Percentiles rank a stretch among this genome's conserved stretches.
Conservation (phyloP, 1,139 yeast genomes). For the Taphrina pruni region DNA sequence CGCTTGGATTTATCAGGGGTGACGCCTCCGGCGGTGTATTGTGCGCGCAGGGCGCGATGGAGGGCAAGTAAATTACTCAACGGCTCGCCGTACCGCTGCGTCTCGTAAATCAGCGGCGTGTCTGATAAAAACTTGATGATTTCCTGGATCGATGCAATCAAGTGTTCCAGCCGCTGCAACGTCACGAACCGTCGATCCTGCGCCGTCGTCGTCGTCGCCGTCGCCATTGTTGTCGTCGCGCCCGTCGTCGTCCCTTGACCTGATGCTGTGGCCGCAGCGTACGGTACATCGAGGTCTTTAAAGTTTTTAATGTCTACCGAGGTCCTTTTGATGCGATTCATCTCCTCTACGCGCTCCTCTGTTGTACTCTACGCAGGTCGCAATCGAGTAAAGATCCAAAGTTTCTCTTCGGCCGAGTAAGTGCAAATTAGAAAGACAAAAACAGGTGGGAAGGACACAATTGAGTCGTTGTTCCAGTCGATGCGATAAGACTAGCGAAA, state of each 20-base stretch:
- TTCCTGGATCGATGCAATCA: conserved; percentile 22
- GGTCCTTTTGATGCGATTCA: conserved; percentile 41
- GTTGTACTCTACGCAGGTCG: too few species aligned
- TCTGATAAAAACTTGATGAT: conserved; percentile 32
- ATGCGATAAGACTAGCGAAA: too few species aligned
- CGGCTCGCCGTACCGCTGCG: conserved; percentile 28
- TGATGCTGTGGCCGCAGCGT: not conserved
- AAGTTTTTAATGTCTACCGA: conserved; percentile 34
- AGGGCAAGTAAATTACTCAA: conserved; percentile 18
- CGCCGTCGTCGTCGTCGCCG: too few species aligned
- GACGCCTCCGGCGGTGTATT: not conserved
- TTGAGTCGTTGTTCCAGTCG: too few species aligned
- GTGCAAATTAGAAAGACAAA: too few species aligned
- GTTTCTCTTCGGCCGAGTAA: not conserved
- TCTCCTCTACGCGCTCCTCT: not conserved
- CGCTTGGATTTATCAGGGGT: too few species aligned
- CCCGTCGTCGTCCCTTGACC: too few species aligned
- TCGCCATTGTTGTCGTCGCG: too few species aligned
- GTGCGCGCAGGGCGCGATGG: conserved; percentile 10
- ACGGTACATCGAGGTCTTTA: conserved; percentile 7
- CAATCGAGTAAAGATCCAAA: not conserved
- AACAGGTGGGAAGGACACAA: too few species aligned
- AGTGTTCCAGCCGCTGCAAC: conserved; percentile 25
- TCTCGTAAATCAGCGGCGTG: conserved; percentile 34
- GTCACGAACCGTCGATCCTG: conserved; percentile 17